These are phyloP conservation scores for Puccinia polysora DNA, from an alignment of 1,284 basidiomycete genomes.

Conservation along the genomic window DNA sequence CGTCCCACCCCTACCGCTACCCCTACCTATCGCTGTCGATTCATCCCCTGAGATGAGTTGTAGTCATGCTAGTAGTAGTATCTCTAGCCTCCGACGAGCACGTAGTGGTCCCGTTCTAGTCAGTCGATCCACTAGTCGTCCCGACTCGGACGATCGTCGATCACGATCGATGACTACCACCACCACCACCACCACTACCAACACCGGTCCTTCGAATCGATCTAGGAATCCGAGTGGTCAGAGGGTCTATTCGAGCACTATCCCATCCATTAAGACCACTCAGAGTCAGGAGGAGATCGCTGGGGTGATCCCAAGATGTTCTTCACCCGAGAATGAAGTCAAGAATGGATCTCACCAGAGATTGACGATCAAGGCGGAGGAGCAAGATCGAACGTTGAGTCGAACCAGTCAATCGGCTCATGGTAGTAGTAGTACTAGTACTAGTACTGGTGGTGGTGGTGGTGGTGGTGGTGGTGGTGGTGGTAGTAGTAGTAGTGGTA, in stretches of 20 bases:
- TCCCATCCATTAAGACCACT: no score
- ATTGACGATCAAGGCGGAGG: neutral
- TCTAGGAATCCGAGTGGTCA: no score
- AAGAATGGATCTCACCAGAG: no score
- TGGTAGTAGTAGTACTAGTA: neutral
- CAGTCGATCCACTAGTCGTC: neutral
- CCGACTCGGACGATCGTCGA: constrained; percentile 9
- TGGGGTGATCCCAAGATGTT: no score
- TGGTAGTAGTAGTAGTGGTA: neutral
- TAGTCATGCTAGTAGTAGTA: neutral
- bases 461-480: neutral
- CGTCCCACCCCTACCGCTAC: constrained; percentile 20
- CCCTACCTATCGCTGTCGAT: neutral
- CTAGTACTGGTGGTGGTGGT: neutral
- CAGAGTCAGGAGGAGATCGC: no score
- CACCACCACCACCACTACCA: neutral
- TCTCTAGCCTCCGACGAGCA: constrained; percentile 34
- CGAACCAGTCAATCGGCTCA: neutral
- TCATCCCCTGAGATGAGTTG: neutral
- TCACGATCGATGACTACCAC: neutral
- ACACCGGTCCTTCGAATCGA: neutral
- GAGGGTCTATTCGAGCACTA: no score
- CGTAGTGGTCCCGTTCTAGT: constrained; percentile 26
- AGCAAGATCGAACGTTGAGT: neutral
- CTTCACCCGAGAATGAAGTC: no score